Evolutionary conservation across 805 yeast species (phyloP), one percentile per base, ranked within the genome.

Genomic region (Zygosaccharomyces kombuchaensis): DNA sequence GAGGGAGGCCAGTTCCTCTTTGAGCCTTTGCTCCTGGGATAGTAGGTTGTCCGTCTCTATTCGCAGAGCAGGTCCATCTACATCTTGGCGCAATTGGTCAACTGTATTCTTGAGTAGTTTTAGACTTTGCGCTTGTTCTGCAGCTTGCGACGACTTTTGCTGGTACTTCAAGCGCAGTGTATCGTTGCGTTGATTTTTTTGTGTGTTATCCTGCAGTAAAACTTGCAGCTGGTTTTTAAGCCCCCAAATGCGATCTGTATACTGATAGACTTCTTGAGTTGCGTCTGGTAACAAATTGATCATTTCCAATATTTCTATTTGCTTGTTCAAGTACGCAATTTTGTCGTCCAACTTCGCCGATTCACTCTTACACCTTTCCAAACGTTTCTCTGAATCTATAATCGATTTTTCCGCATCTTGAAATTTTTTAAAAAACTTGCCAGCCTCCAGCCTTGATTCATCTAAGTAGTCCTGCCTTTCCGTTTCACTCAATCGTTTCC

Each of bases 191-290:
- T 35, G 21, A 13, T 58, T 40, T 23, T 60, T 44, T 1, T 40
- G 36, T 43, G 71, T 68, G 55, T 76, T 75, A 53, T 76, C 84
- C 47, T 77, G 70, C 58, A 80, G 85, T 40, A 83, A 73, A 53
- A 81, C 85, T 12, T 55, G 50, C 10, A 59, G 27, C 19, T 58
- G 57, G 25, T 58, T 25, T 9, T 46, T 52, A 56, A 19, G 40
- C 23, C 7, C 45, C 39, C 32, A 52, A 50, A 22, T 32, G 39
- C 7, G 34, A 36, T 17, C 37, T 3, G 29, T 32, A 14, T 43
- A 45, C 37, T 22, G 39, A 7, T 29, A 37, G n/a, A 36, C 7
- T 14, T 47, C 14, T 32, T 47, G 50, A 7, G 44, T 50, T 9
- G 48, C 51, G 2, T 52, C 56, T 9, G 37, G 32, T 9, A 51